Evolutionary conservation across 2,329 filamentous ascomycete genomes (phyloP), one percentile per base, ranked within the genome.

Genomic region (Clonostachys rosea): DNA sequence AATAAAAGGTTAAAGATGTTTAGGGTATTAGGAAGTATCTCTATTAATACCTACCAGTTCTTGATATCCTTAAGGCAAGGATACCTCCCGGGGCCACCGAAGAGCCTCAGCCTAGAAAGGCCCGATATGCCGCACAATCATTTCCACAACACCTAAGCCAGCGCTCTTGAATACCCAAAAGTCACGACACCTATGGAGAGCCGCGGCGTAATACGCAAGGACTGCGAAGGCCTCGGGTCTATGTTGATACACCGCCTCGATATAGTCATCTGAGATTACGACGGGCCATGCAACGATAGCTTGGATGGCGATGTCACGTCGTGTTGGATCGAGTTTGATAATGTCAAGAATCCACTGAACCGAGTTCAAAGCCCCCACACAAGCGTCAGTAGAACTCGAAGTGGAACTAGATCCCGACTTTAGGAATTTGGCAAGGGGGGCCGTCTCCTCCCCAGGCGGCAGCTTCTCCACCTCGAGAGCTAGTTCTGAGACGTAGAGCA

Each of bases 131-230:
- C 13, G 13, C 40, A 8, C 40, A 42, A 42, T 42, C 40, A 42
- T 14, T 13, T 13, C 12, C n/a, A 42, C 40, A 13, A 42, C 12
- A 18, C n/a, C 20, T 13, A 13, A 17, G 13, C n/a, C 47, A 42
- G 47, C 43, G n/a, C 35, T 30, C 14, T 56, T 55, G 45, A 68
- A 56, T 17, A 66, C 54, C 68, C 68, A 70, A 16, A 56, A 58
- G 2, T 56, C 46, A n/a, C 58, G 55, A 16, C 52, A 56, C 16
- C 55, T 52, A 50, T 75, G 66, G 33, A 76, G 51, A 34, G 73
- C 54, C 5, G 69, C 59, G 3, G 68, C 70, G 53, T 71, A 75
- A 50, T 71, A 69, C 4, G 64, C 65, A 8, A 76, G 50, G 4
- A 68, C 54, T 2, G 59, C 59, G 20, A 69, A 47, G 2, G 70